Percentiles rank a stretch among this genome's conserved stretches.
Conservation (phyloP, 2,329 filamentous ascomycete species). For the Davidsoniella australis region DNA sequence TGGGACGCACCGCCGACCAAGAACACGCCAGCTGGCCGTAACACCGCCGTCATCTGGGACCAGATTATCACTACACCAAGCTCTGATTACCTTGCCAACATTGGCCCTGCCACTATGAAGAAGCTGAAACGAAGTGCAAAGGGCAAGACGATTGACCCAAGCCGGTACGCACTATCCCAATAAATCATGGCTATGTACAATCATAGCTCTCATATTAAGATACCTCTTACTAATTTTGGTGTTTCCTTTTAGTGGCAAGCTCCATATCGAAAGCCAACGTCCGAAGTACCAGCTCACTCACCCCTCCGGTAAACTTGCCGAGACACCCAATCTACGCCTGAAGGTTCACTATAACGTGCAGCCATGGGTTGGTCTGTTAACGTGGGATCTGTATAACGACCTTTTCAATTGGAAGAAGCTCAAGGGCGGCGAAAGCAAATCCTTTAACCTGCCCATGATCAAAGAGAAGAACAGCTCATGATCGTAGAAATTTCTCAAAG, state of each 20-base stretch:
- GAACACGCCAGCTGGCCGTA: constrained; percentile 18
- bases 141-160: constrained; percentile 43
- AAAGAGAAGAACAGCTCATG: constrained; percentile 34
- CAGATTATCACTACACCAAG: constrained; percentile 67
- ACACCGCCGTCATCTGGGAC: constrained; percentile 85
- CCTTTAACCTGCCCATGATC: constrained; percentile 47
- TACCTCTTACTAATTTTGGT: neutral
- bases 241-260: constrained; percentile 39
- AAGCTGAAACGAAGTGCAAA: constrained; percentile 42
- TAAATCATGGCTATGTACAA: neutral
- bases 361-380: constrained; percentile 81
- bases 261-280: constrained; percentile 67
- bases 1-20: constrained; percentile 29
- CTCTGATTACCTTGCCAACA: constrained; percentile 43
- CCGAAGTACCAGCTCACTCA: constrained; percentile 97
- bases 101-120: constrained; percentile 41
- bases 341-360: constrained; percentile 91
- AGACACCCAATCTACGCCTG: constrained; percentile 56
- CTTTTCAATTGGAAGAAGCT: constrained; percentile 48
- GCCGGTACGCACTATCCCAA: constrained; percentile 25
- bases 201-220: constrained; percentile 3
- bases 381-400: constrained; percentile 52
- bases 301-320: constrained; percentile 60
- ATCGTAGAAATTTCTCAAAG: too few relatives aligned
- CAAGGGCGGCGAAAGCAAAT: constrained; percentile 44